Base-by-base conservation (phyloP, 164 flowering plant genomes). In the Stephania japonica region DNA sequence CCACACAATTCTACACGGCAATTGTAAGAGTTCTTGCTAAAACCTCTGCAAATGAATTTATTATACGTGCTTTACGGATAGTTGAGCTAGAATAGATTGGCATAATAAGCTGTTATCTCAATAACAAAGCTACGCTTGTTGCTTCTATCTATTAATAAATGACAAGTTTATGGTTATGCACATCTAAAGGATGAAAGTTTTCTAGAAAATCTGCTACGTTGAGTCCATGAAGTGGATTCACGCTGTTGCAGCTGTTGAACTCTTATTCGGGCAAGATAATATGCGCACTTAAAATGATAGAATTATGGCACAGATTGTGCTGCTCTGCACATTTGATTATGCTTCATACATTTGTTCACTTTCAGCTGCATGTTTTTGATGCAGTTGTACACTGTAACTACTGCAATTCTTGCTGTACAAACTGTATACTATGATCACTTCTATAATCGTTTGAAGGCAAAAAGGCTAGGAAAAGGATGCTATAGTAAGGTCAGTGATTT, bases 1-100 rank as follows among this genome's bases (percentile, higher is more conserved):
- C 97, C 12, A 90, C 97, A 9, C 97, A 91, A 70, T 86, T 59
- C 74, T 91, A 87, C 74, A 89, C 74, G 84, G 97, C 97, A 70
- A 1, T 87, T 86, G 97, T 91, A 81, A 76, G 87, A 69, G 24
- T 63, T 43, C 50, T 44, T 63, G 50, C 47, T 42, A 4, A 71
- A 24, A n/a, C 12, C 42, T 56, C 72, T 59, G 12, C 38, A 2
- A 3, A 23, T n/a, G 63, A 38, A 32, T 61, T 27, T 59, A 41
- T 21, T 5, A 19, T 61, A 32, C 24, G 61, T 70, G 38, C 32
- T 16, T 41, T 2, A 62, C 26, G 23, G 26, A 61, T 69, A 23
- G 26, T 18, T 11, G 38, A n/a, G 49, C 16, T 25, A 24, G 38
- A 7, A 69, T 25, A 49, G 61, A 44, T 23, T 47, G 41, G n/a